Evolutionary conservation across 176 grass and related monocot genomes (phyloP), one percentile per base, ranked within the genome.

Genomic region (Cenchrus americanus): DNA sequence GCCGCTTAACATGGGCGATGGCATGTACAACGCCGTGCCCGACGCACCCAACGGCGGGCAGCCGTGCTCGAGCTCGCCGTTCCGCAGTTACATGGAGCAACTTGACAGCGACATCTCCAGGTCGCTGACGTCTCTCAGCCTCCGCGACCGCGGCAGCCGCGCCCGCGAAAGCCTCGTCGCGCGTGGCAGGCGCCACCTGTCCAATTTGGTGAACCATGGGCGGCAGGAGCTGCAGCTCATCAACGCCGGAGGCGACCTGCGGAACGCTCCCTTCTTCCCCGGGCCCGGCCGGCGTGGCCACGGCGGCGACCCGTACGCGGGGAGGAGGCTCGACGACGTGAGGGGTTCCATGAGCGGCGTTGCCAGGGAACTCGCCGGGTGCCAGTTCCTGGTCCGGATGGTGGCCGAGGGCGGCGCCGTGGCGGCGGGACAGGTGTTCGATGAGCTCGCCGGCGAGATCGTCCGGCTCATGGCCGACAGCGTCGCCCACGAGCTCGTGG

Each of bases 351-450:
- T 85, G 65, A 5, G 41, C 24, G 14, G 23, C 53, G 11, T 85
- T 8, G 74, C 83, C 13, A 22, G 26, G 24, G 15, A 19, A 8
- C 2, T 22, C 53, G 8, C 14, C 13, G 83, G 74, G 7, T 77
- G 65, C 74, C 40, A 23, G 64, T 69, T 69, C 41, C 83, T 85
- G 6, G 13, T 43, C 7, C 52, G 54, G 53, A 59, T 71, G 75
- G 63, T 85, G 42, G 14, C 2, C 42, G 43, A 62, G 64, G 63
- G 54, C 12, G 41, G 83, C 0, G 41, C 26, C 42, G 42, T 26
- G 7, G 53, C 64, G 23, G 83, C 57, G 65, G 53, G 3, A 8
- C 37, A 24, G 37, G 53, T 85, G 65, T 46, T 85, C 42, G 42
- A 41, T 41, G 75, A 69, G 65, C 26, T 85, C 53, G 42, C 27